Evolutionary conservation across 2,329 filamentous ascomycete species (phyloP).

Genomic region (Coniochaeta hoffmannii): DNA sequence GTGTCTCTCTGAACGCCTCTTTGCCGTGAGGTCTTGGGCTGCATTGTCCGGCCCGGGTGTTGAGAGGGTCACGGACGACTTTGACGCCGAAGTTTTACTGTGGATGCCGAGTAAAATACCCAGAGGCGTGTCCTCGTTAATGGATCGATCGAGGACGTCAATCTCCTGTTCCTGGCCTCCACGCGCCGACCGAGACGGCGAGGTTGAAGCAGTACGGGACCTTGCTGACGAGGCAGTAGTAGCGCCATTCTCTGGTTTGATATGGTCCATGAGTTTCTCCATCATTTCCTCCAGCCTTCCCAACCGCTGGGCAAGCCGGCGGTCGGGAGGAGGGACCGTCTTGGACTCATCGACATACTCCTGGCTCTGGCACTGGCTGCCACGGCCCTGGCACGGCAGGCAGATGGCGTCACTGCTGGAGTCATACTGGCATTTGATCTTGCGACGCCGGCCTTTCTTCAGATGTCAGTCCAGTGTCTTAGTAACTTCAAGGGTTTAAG

Average conservation of each 20-base stretch:
- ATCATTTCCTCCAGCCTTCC: constrained; percentile 39
- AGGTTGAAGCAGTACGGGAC: constrained; percentile 10
- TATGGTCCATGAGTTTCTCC: constrained; percentile 33
- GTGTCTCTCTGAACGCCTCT: constrained; percentile 15
- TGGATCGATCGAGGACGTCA: constrained; percentile 12
- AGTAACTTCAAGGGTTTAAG: constrained; percentile 1
- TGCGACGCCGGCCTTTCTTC: constrained; percentile 32
- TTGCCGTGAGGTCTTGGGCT: not conserved
- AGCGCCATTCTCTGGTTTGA: constrained; percentile 15
- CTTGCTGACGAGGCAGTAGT: constrained; percentile 7
- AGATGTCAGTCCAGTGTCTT: not conserved
- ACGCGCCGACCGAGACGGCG: constrained; percentile 17
- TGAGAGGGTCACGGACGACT: constrained; percentile 10
- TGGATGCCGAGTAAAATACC: not conserved
- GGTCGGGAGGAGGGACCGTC: constrained; percentile 22
- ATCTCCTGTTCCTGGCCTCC: constrained; percentile 15
- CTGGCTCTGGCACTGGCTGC: constrained; percentile 34
- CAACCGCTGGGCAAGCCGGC: constrained; percentile 33
- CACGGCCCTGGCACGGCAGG: constrained; percentile 33
- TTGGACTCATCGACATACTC: constrained; percentile 30
- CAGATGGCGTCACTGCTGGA: constrained; percentile 31
- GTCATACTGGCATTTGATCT: constrained; percentile 38
- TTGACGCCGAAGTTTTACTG: constrained; percentile 4
- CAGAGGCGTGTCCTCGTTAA: not conserved
- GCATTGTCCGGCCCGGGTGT: constrained; percentile 10